Conservation (phyloP, 257 asterid genomes). For the Fraxinus pennsylvanica region DNA sequence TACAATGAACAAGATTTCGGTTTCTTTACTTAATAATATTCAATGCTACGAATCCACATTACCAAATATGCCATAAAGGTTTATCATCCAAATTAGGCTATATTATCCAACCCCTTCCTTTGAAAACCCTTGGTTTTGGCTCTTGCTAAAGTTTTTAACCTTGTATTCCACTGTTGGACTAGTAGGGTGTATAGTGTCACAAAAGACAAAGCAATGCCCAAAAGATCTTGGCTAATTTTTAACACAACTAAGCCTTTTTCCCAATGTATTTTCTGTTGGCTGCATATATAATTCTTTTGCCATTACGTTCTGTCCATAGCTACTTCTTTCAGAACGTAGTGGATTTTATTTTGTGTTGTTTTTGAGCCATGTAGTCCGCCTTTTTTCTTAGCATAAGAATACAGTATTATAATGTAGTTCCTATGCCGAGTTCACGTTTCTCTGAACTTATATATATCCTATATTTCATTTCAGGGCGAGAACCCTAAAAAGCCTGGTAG, state of each 20-base stretch:
- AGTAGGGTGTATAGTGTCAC: background rate
- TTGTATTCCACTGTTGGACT: background rate
- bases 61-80: background rate
- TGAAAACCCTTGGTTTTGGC: constrained; percentile 3
- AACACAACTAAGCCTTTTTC: background rate
- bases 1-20: background rate
- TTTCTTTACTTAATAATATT: too few species aligned
- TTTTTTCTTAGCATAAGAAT: background rate
- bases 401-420: background rate
- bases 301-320: background rate
- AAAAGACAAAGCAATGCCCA: background rate
- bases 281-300: background rate
- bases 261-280: background rate
- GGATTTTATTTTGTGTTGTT: too few species aligned
- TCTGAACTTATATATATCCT: constrained; percentile 6
- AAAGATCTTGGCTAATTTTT: background rate
- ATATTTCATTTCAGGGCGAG: constrained; percentile 62
- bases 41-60: background rate
- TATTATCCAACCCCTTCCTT: background rate
- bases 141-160: background rate
- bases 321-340: background rate
- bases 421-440: background rate
- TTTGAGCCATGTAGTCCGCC: background rate
- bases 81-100: background rate
- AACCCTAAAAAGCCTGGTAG: constrained; percentile 88